phyloP scores from a whole-genome alignment of 1,284 basidiomycete genomes.

The Leccinum subrobustum region DNA sequence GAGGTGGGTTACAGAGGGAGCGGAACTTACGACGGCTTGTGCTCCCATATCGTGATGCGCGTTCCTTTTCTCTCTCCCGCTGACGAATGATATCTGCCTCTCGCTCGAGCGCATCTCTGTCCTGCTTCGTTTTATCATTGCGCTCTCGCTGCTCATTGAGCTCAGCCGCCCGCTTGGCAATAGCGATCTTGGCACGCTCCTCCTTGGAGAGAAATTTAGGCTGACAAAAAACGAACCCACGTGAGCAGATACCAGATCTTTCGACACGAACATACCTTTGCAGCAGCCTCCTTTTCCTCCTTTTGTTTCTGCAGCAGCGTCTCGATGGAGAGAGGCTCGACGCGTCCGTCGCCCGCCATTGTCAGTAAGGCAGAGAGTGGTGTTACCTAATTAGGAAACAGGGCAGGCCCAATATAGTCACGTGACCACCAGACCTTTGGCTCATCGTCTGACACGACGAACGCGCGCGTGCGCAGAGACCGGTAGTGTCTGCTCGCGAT shows the following conservation, averaged over 20 bases:
- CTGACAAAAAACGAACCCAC: conserved; percentile 44
- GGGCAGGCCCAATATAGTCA: not conserved
- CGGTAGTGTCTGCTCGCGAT: conserved; percentile 15
- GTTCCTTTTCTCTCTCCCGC: conserved; percentile 37
- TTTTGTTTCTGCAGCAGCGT: conserved; percentile 83
- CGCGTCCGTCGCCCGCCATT: conserved; percentile 39
- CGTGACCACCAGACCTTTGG: conserved; percentile 22
- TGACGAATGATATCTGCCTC: conserved; percentile 69
- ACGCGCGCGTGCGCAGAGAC: conserved; percentile 18
- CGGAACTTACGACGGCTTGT: conserved; percentile 41
- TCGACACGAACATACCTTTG: conserved; percentile 59
- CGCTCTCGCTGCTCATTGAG: conserved; percentile 67
- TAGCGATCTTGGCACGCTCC: conserved; percentile 84
- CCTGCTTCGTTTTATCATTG: conserved; percentile 53
- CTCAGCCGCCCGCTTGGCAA: conserved; percentile 81
- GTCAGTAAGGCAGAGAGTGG: not conserved
- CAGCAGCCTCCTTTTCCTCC: conserved; percentile 82
- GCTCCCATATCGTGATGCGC: conserved; percentile 26
- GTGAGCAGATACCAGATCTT: conserved; percentile 5
- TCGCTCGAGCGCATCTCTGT: conserved; percentile 69
- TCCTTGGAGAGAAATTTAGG: conserved; percentile 89
- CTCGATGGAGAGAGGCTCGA: conserved; percentile 81
- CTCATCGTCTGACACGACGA: conserved; percentile 27
- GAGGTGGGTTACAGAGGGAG: conserved; percentile 23
- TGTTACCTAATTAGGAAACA: conserved; percentile 18